These are phyloP conservation scores for Eutypella sp. DNA, from an alignment of 2,329 filamentous ascomycete species.

Conservation along the genomic window DNA sequence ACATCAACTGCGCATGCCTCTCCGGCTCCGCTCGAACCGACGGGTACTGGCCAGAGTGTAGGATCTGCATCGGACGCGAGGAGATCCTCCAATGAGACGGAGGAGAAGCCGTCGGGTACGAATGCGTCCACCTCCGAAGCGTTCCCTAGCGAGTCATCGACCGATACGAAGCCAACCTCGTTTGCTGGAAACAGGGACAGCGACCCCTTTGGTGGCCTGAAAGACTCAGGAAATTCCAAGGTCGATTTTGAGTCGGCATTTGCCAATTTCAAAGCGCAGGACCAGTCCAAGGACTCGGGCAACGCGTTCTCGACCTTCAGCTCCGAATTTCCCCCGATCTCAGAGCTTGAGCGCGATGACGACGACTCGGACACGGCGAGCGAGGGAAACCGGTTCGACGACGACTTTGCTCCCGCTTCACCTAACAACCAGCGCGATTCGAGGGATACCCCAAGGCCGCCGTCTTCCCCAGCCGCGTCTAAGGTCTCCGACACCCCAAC, in stretches of 20 bases:
- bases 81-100: constrained; percentile 19
- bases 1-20: constrained; percentile 24
- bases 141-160: constrained; percentile 42
- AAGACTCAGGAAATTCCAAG: constrained; percentile 58
- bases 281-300: constrained; percentile 37
- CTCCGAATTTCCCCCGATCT: constrained; percentile 88
- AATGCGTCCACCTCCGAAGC: constrained; percentile 43
- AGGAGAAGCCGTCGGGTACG: constrained; percentile 17
- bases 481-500: constrained; percentile 24
- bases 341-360: constrained; percentile 75
- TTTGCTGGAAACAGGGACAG: constrained; percentile 26
- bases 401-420: constrained; percentile 75
- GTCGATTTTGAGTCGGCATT: constrained; percentile 84
- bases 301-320: constrained; percentile 52
- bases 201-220: constrained; percentile 49
- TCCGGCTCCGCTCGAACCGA: constrained; percentile 33
- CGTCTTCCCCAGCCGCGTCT: constrained; percentile 21
- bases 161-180: constrained; percentile 18
- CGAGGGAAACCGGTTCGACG: constrained; percentile 82
- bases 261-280: constrained; percentile 61
- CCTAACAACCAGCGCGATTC: constrained; percentile 32
- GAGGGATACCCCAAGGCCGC: constrained; percentile 19
- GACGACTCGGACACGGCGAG: constrained; percentile 80
- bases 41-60: constrained; percentile 30
- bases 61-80: constrained; percentile 28